These are phyloP conservation scores for Fomitopsis palustris DNA, from an alignment of 1,284 basidiomycete species.

Conservation along the genomic window DNA sequence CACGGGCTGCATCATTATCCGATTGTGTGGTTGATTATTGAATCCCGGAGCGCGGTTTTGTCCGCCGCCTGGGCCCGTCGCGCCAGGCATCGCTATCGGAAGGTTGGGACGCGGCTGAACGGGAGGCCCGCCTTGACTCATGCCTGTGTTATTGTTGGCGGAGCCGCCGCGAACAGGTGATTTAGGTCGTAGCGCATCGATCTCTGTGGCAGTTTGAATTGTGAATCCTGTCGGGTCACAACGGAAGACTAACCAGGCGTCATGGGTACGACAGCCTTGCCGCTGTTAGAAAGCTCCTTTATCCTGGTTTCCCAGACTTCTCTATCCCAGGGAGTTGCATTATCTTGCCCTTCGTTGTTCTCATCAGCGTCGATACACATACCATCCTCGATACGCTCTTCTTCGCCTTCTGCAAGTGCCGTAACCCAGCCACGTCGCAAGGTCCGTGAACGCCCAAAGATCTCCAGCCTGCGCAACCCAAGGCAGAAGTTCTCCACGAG, in stretches of 20 bases:
- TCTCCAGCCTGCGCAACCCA: slow-evolving; percentile 86
- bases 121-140: slow-evolving; percentile 10
- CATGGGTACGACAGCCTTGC: slow-evolving; percentile 63
- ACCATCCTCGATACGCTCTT: slow-evolving; percentile 41
- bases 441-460: slow-evolving; percentile 78
- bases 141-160: slow-evolving; percentile 15
- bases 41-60: slow-evolving; percentile 14
- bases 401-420: slow-evolving; percentile 65
- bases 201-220: slow-evolving; percentile 44
- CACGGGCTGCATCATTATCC: slow-evolving; percentile 49
- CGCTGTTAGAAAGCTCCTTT: slow-evolving; percentile 45
- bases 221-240: not conserved
- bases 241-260: slow-evolving; percentile 38
- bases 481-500: slow-evolving; percentile 98
- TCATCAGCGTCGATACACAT: slow-evolving; percentile 39
- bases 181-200: slow-evolving; percentile 85
- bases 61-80: slow-evolving; percentile 6
- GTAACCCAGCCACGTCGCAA: slow-evolving; percentile 93
- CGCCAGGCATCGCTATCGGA: slow-evolving; percentile 21
- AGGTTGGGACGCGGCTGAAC: slow-evolving; percentile 18
- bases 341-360: slow-evolving; percentile 35
- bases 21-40: slow-evolving; percentile 25
- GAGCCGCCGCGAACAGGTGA: slow-evolving; percentile 60
- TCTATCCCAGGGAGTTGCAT: slow-evolving; percentile 44
- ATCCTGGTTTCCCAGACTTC: slow-evolving; percentile 59